phyloP scores from a whole-genome alignment of 345 rosid species.

The Eucalyptus cloeziana region DNA sequence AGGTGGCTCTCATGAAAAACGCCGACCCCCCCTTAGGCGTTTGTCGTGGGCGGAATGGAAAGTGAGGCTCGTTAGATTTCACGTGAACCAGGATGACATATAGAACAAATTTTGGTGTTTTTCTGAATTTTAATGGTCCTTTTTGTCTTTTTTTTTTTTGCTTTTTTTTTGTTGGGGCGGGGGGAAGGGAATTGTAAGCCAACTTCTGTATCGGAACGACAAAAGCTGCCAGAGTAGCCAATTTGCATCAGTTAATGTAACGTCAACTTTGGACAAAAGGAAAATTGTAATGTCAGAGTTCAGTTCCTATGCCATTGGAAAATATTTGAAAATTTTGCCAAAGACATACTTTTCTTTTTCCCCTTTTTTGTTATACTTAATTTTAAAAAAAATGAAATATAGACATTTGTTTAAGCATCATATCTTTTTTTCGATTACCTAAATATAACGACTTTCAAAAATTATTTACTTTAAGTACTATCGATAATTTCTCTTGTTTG shows the following conservation, averaged over 20 bases:
- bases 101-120: background rate
- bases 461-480: too few species aligned
- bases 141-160: background rate
- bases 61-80: background rate
- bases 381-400: background rate
- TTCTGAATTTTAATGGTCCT: background rate
- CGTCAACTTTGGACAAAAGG: background rate
- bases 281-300: background rate
- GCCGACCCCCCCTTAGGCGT: background rate
- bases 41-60: background rate
- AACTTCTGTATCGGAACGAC: background rate
- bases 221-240: background rate
- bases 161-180: accelerated
- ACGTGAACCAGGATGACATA: background rate
- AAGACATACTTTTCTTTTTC: background rate
- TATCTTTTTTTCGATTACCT: accelerated
- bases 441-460: accelerated
- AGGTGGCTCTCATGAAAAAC: background rate
- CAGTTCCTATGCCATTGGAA: background rate
- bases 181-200: background rate
- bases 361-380: accelerated
- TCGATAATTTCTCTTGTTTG: accelerated
- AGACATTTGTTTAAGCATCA: accelerated
- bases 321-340: background rate
- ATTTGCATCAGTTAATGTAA: background rate